These are phyloP conservation scores for Verticillium albo-atrum DNA, from an alignment of 2,329 filamentous ascomycete genomes.

Conservation along the genomic window DNA sequence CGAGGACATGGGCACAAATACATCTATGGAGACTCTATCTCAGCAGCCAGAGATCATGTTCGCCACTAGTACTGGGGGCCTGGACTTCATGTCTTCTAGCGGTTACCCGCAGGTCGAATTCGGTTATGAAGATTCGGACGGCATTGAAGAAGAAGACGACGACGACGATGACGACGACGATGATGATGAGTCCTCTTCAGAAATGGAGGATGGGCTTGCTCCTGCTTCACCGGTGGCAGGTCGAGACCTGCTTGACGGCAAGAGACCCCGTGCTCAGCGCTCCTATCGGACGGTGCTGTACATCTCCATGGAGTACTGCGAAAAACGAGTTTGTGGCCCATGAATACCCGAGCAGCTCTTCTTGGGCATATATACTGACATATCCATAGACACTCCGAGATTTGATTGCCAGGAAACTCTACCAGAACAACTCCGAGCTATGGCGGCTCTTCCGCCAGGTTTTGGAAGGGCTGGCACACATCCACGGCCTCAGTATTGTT, in stretches of 20 bases:
- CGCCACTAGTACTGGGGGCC: conserved; percentile 67
- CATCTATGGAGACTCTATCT: conserved; percentile 36
- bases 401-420: conserved; percentile 72
- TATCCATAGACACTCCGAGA: conserved; percentile 70
- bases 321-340: conserved; percentile 62
- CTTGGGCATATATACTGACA: conserved; percentile 7
- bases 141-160: conserved; percentile 27
- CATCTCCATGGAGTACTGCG: conserved; percentile 99
- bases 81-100: conserved; percentile 92
- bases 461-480: conserved; percentile 82
- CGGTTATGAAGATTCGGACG: conserved; percentile 53
- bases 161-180: conserved; percentile 32
- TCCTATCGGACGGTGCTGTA: conserved; percentile 74
- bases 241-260: conserved; percentile 10
- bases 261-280: conserved; percentile 32
- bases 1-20: conserved; percentile 30
- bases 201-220: conserved; percentile 23
- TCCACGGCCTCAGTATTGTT: conserved; percentile 87
- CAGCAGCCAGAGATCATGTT: conserved; percentile 52
- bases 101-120: conserved; percentile 75
- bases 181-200: conserved; percentile 25
- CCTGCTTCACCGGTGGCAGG: conserved; percentile 13
- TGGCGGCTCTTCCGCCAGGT: conserved; percentile 93
- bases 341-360: neutral
- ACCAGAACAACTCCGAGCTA: conserved; percentile 69